phyloP scores from a whole-genome alignment of 176 grass and related monocot genomes.

The Cenchrus americanus region DNA sequence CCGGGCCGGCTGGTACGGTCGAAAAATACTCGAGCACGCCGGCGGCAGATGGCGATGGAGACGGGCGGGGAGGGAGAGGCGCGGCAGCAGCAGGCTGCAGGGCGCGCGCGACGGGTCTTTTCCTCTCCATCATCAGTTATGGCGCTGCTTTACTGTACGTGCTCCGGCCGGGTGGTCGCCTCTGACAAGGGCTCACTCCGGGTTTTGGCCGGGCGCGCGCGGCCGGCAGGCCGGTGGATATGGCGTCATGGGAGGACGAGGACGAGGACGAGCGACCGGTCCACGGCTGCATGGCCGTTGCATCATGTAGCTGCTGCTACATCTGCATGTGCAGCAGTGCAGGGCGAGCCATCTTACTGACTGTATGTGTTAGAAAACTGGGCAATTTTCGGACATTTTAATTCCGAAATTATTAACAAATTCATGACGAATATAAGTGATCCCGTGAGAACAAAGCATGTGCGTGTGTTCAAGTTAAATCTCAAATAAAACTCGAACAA shows the following conservation, averaged over 20 bases:
- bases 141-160: no score
- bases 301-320: neutral
- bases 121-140: conserved; percentile 8
- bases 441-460: no score
- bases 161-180: neutral
- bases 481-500: no score
- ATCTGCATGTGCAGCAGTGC: neutral
- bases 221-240: no score
- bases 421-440: no score
- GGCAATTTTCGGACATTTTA: no score
- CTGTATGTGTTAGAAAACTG: no score
- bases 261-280: conserved; percentile 6
- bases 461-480: no score
- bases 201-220: neutral
- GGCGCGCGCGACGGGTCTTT: no score
- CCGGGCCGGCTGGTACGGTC: neutral
- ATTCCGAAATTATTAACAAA: no score
- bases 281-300: conserved; percentile 17
- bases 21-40: neutral
- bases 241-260: neutral
- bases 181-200: neutral
- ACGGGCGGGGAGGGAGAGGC: neutral
- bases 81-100: no score
- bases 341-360: no score
- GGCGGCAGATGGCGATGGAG: neutral